Evolutionary conservation across 139 green algal genomes (phyloP), one percentile per base, ranked within the genome.

Genomic region (Chlamydomonas incerta): DNA sequence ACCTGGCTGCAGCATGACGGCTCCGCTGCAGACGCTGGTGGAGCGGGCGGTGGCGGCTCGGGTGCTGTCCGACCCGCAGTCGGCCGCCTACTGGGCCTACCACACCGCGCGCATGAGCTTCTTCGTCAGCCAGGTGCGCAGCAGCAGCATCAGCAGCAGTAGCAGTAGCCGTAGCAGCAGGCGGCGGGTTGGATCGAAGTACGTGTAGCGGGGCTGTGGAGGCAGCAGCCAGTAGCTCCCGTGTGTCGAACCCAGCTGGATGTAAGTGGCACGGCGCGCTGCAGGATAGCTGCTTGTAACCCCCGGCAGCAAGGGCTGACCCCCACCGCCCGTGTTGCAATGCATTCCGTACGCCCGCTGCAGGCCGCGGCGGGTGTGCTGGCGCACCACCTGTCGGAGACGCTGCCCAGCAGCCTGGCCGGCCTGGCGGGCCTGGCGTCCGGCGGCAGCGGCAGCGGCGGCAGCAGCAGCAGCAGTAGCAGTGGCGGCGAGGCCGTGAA

Each of bases 11-110:
- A 70, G 52, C 55, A 20, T 55, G 72, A 26, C 29, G 6, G 20
- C 52, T 0, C 31, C 46, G n/a, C 15, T 67, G 29, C 46, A 74
- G 41, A 23, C 50, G 23, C n/a, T 84, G 18, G 46, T 84, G 24
- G 41, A 34, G 41, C 65, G 55, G 26, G 14, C 57, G 3, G 28
- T 23, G 20, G n/a, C 33, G 21, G 28, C 66, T 21, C 37, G 17
- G 3, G 28, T 69, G 31, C 62, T 74, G 26, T 2, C 46, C 21
- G 89, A 91, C 50, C 57, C 87, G 29, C 67, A 87, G 72, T 67
- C 89, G 13, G 85, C 88, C 1, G 86, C 91, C 21, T 97, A 97
- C 88, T 97, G 94, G 94, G 75, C 87, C 5, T 97, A 97, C 83
- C 95, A 98, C 81, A 46, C 94, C 2, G 76, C 83, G 10, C 88